These are phyloP conservation scores for Lentinus polychrous DNA, from an alignment of 1,284 basidiomycete species.

Conservation along the genomic window DNA sequence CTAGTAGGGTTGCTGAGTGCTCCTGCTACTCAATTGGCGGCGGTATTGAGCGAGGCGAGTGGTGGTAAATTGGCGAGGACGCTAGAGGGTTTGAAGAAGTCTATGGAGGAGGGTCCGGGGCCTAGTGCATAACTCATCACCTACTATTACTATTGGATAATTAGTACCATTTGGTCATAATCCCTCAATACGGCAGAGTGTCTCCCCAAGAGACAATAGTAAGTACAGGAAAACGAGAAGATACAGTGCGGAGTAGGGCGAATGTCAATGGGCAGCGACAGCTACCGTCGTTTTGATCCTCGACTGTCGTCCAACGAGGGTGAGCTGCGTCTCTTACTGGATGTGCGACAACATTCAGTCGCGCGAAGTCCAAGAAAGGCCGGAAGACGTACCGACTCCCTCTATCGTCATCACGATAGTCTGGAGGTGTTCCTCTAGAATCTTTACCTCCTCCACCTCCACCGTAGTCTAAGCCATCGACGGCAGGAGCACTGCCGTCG, in stretches of 20 bases:
- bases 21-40: slow-evolving; percentile 63
- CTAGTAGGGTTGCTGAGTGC: slow-evolving; percentile 69
- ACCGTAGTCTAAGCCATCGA: slow-evolving; percentile 81
- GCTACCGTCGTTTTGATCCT: slow-evolving; percentile 26
- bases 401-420: slow-evolving; percentile 13
- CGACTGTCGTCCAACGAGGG: slow-evolving; percentile 25
- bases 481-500: slow-evolving; percentile 70
- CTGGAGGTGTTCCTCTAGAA: slow-evolving; percentile 27
- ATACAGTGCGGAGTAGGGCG: background rate
- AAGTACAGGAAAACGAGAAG: background rate
- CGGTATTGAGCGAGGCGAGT: slow-evolving; percentile 63
- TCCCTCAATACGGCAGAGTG: background rate
- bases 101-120: slow-evolving; percentile 50
- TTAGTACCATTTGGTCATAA: background rate
- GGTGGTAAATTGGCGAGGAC: slow-evolving; percentile 71
- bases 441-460: slow-evolving; percentile 36
- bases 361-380: slow-evolving; percentile 1
- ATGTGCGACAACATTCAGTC: slow-evolving; percentile 2
- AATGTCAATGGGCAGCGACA: background rate
- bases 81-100: slow-evolving; percentile 70
- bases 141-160: background rate
- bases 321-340: slow-evolving; percentile 26
- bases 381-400: slow-evolving; percentile 9
- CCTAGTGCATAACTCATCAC: slow-evolving; percentile 1
- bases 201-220: too few species aligned